phyloP scores from a whole-genome alignment of 1,139 yeast species.

The Yamadazyma sp. region DNA sequence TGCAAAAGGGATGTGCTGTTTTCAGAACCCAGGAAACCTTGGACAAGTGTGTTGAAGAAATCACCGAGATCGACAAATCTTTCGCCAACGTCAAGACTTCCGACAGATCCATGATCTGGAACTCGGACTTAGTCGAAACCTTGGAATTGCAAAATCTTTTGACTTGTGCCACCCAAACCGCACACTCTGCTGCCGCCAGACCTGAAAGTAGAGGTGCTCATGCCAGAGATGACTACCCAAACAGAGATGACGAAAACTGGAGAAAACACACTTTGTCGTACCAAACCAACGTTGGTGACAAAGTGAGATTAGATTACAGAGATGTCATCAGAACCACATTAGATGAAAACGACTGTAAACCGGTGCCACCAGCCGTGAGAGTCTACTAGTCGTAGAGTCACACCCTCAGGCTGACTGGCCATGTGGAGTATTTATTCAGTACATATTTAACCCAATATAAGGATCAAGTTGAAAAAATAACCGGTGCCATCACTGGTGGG shows the following conservation, averaged over 20 bases:
- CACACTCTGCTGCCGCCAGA: slow-evolving; percentile 91
- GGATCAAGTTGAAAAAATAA: background rate
- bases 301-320: slow-evolving; percentile 81
- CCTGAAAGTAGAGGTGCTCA: slow-evolving; percentile 99
- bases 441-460: background rate
- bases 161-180: slow-evolving; percentile 97
- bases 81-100: slow-evolving; percentile 74
- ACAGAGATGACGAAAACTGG: slow-evolving; percentile 95
- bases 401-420: too few species aligned
- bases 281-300: slow-evolving; percentile 73
- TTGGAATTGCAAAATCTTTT: slow-evolving; percentile 94
- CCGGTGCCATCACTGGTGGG: too few species aligned
- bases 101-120: slow-evolving; percentile 98
- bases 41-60: slow-evolving; percentile 87
- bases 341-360: slow-evolving; percentile 89
- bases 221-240: slow-evolving; percentile 96
- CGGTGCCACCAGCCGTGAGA: slow-evolving; percentile 97
- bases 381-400: slow-evolving; percentile 72
- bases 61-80: slow-evolving; percentile 71
- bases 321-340: slow-evolving; percentile 78
- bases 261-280: slow-evolving; percentile 97
- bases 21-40: slow-evolving; percentile 92
- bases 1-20: slow-evolving; percentile 97
- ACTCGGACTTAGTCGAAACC: slow-evolving; percentile 94
- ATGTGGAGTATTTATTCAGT: slow-evolving; percentile 1